Conservation (phyloP, 2,329 filamentous ascomycete species). For the Tolypocladium paradoxum region DNA sequence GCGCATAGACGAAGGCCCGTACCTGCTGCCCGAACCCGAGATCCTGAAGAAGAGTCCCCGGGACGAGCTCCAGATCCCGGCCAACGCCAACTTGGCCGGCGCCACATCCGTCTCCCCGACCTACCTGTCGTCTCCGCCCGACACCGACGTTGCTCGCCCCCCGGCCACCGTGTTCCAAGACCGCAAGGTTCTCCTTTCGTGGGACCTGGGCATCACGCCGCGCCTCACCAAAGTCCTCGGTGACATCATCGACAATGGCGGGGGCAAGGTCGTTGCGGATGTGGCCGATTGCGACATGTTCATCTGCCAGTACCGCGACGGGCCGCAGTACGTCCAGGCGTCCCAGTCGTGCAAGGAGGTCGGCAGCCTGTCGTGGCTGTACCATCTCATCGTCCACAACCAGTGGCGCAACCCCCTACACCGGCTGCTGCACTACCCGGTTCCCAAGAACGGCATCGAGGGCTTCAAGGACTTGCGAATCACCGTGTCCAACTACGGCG, state of each 20-base stretch:
- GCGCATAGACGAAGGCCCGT: conserved; percentile 80
- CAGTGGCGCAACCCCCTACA: conserved; percentile 78
- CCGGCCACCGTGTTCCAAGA: conserved; percentile 65
- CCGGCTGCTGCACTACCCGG: conserved; percentile 80
- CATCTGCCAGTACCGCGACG: conserved; percentile 79
- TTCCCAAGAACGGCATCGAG: conserved; percentile 65
- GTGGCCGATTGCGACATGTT: conserved; percentile 69
- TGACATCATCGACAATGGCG: conserved; percentile 59
- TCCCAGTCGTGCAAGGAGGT: conserved; percentile 71
- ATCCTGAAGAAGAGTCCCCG: conserved; percentile 54
- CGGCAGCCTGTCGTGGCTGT: conserved; percentile 89
- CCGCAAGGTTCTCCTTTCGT: conserved; percentile 66
- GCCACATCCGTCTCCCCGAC: conserved; percentile 44
- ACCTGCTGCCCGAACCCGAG: conserved; percentile 75
- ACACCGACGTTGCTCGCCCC: conserved; percentile 30
- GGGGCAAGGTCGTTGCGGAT: conserved; percentile 55
- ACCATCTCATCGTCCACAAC: conserved; percentile 80
- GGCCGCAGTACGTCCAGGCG: conserved; percentile 64
- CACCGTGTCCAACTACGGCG: conserved; percentile 92
- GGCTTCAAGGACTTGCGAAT: conserved; percentile 71
- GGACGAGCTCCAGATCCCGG: conserved; percentile 43
- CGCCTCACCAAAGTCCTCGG: conserved; percentile 58
- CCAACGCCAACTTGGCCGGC: conserved; percentile 53
- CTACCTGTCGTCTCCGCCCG: conserved; percentile 31
- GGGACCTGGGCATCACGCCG: conserved; percentile 60